phyloP scores from a whole-genome alignment of 345 rosid species.

The Gossypium rotundifolium region DNA sequence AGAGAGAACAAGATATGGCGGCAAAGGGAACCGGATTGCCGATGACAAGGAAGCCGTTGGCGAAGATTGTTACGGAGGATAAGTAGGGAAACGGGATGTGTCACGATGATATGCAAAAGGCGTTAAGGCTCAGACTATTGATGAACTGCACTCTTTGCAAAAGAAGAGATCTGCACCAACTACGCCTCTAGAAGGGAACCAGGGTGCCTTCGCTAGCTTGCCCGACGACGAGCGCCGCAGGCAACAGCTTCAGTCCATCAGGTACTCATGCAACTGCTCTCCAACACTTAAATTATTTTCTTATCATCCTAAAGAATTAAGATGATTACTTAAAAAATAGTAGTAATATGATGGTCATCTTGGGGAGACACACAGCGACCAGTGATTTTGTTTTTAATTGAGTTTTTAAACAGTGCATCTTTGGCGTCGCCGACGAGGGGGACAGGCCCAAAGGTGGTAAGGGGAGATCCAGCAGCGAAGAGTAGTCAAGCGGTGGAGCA shows the following conservation, averaged over 20 bases:
- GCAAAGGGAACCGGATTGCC: constrained; percentile 26
- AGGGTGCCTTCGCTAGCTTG: constrained; percentile 36
- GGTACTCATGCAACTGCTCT: constrained; percentile 27
- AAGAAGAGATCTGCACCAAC: constrained; percentile 82
- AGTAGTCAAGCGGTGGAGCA: constrained; percentile 33
- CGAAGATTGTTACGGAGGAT: constrained; percentile 42
- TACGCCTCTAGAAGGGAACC: constrained; percentile 56
- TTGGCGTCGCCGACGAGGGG: constrained; percentile 89
- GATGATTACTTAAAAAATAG: neutral
- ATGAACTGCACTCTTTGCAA: constrained; percentile 93
- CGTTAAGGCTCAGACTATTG: constrained; percentile 83
- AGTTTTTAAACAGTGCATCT: constrained; percentile 60
- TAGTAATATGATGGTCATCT: neutral
- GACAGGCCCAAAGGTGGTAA: constrained; percentile 83
- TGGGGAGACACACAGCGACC: neutral
- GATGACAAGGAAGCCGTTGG: constrained; percentile 21
- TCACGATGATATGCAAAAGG: constrained; percentile 68
- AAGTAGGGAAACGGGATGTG: constrained; percentile 41
- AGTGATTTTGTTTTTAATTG: neutral
- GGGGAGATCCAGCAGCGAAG: constrained; percentile 78
- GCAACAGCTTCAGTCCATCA: constrained; percentile 92
- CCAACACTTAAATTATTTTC: neutral
- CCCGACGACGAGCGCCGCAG: constrained; percentile 76
- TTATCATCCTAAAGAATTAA: neutral
- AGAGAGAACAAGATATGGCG: constrained; percentile 30